Percentiles rank a stretch among this genome's conserved stretches.
Evolutionary conservation across 2,329 filamentous ascomycete genomes (phyloP).

Genomic region (Epichloe glyceriae): DNA sequence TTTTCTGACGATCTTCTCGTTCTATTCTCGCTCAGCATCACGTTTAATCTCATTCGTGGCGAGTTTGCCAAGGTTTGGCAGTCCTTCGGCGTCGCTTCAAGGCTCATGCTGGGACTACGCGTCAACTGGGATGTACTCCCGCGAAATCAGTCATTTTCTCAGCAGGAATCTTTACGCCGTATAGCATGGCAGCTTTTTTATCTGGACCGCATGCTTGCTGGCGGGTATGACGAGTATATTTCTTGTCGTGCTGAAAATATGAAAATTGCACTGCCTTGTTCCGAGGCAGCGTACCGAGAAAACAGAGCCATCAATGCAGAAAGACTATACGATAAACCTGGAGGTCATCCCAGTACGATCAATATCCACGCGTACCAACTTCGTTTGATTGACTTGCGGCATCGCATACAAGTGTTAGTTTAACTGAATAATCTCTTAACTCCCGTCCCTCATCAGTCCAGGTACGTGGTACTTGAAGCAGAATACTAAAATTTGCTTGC

Average conservation of each 20-base stretch:
- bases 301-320: constrained; percentile 18
- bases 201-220: constrained; percentile 25
- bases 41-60: constrained; percentile 23
- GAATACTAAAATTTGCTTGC: background rate
- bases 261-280: constrained; percentile 25
- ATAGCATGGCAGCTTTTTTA: constrained; percentile 27
- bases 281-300: constrained; percentile 20
- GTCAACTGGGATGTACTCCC: constrained; percentile 25
- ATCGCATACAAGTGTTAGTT: constrained; percentile 24
- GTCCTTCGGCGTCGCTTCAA: constrained; percentile 22
- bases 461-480: background rate
- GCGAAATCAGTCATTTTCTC: constrained; percentile 17
- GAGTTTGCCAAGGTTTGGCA: constrained; percentile 28
- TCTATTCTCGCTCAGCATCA: constrained; percentile 22
- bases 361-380: constrained; percentile 23
- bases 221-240: constrained; percentile 28
- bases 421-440: background rate
- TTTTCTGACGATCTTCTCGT: constrained; percentile 22
- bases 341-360: constrained; percentile 12
- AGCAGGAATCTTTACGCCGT: constrained; percentile 24
- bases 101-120: constrained; percentile 25
- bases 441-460: background rate
- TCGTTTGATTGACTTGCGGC: constrained; percentile 22
- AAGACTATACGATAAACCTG: constrained; percentile 18
- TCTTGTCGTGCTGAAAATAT: constrained; percentile 23